Conservation (phyloP, 192 early-diverging fungal species). For the Podila clonocystis region DNA sequence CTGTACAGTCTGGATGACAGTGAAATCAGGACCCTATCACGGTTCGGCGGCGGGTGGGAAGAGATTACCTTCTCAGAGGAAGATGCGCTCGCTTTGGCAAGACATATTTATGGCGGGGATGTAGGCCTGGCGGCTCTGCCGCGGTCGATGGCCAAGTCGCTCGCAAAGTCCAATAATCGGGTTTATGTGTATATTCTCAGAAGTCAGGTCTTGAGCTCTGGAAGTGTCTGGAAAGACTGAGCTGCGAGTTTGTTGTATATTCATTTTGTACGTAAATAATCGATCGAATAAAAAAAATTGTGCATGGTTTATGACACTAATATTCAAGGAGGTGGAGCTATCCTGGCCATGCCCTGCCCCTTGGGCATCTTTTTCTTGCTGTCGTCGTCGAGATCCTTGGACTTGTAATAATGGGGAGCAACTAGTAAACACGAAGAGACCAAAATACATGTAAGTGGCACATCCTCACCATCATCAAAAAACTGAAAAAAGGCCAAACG, state of each 20-base stretch:
- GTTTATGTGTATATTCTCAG: background rate
- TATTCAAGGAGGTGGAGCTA: slow-evolving; percentile 26
- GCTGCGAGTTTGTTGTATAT: too few species aligned
- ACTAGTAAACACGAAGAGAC: slow-evolving; percentile 49
- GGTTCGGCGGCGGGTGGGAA: background rate
- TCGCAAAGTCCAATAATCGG: background rate
- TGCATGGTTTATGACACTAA: background rate
- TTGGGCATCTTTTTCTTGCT: slow-evolving; percentile 66
- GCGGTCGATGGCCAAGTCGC: background rate
- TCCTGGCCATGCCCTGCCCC: slow-evolving; percentile 40
- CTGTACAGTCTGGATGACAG: background rate
- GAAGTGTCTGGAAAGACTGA: background rate
- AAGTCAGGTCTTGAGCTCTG: background rate
- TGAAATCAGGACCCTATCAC: background rate
- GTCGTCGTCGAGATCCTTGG: slow-evolving; percentile 68
- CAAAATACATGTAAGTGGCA: background rate
- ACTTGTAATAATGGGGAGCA: slow-evolving; percentile 84
- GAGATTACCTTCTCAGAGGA: background rate
- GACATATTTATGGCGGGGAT: background rate
- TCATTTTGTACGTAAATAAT: background rate
- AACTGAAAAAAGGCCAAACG: background rate
- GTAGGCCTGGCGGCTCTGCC: background rate
- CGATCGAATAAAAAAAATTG: too few species aligned
- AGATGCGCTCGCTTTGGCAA: background rate
- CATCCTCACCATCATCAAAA: background rate